Percentiles rank a stretch among this genome's conserved stretches.
phyloP scores from a whole-genome alignment of 139 green algal species.

The Astrephomene gubernaculifera region DNA sequence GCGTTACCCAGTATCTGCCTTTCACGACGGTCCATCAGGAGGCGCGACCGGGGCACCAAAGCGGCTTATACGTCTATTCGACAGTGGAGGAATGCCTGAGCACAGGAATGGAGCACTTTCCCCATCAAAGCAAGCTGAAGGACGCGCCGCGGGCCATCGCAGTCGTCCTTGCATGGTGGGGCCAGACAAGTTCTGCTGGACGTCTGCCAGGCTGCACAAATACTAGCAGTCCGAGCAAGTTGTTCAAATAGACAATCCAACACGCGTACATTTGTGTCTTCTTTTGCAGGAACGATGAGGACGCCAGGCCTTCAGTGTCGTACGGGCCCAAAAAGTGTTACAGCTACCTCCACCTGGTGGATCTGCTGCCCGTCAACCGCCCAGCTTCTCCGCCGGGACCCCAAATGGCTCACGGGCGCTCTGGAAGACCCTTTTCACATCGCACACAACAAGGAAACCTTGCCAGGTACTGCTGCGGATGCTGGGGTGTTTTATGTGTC shows the following conservation, averaged over 20 bases:
- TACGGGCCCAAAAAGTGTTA: constrained; percentile 13
- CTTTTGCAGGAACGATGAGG: neutral
- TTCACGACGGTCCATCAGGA: neutral
- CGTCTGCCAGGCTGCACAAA: neutral
- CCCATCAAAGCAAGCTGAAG: neutral
- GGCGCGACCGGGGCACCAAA: neutral
- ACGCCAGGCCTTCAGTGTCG: neutral
- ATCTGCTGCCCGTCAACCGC: no score
- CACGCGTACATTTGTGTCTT: neutral
- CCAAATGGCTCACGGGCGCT: no score
- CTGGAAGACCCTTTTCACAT: no score
- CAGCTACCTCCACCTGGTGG: neutral
- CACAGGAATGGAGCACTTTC: neutral
- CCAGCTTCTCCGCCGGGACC: no score
- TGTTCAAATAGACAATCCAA: neutral
- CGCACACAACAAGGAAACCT: no score
- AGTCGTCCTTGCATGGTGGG: constrained; percentile 17
- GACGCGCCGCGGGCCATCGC: neutral
- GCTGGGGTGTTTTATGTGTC: no score
- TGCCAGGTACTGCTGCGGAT: no score
- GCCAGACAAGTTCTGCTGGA: no score
- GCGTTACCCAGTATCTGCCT: neutral
- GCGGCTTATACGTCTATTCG: constrained; percentile 12
- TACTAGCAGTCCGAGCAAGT: neutral
- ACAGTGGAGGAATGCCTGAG: constrained; percentile 10